phyloP scores from a whole-genome alignment of 2,329 filamentous ascomycete genomes.

The Verticillium dahliae region DNA sequence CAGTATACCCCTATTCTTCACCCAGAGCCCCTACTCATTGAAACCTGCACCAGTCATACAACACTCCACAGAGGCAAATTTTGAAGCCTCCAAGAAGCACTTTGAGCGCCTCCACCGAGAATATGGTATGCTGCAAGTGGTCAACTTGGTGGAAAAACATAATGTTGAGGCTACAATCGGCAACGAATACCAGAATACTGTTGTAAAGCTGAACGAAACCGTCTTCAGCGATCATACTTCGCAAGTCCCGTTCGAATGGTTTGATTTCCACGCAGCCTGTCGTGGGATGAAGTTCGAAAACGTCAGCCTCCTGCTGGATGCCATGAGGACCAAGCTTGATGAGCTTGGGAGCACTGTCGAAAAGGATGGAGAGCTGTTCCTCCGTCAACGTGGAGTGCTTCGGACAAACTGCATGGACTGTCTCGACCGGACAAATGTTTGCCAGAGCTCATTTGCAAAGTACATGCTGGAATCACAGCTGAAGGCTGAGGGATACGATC shows the following conservation, averaged over 20 bases:
- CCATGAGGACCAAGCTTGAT: conserved; percentile 60
- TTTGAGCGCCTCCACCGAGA: conserved; percentile 61
- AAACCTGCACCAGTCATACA: conserved; percentile 80
- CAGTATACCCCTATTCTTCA: conserved; percentile 92
- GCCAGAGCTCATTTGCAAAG: conserved; percentile 84
- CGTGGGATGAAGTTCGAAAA: conserved; percentile 98
- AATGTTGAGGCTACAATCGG: conserved; percentile 77
- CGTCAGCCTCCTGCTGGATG: conserved; percentile 71
- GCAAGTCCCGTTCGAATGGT: conserved; percentile 78
- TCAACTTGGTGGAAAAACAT: conserved; percentile 84
- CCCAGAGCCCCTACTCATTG: conserved; percentile 87
- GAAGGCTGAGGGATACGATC: conserved; percentile 66
- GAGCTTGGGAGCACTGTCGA: conserved; percentile 65
- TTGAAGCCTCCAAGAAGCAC: conserved; percentile 70
- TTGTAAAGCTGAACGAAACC: conserved; percentile 60
- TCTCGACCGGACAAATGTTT: conserved; percentile 90
- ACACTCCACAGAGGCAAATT: conserved; percentile 75
- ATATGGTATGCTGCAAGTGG: conserved; percentile 73
- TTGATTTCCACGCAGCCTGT: conserved; percentile 90
- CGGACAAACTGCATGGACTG: conserved; percentile 99
- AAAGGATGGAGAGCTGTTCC: conserved; percentile 31
- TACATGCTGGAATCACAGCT: conserved; percentile 77
- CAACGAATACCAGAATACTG: conserved; percentile 64
- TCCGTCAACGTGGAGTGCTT: conserved; percentile 66
- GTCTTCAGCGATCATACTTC: conserved; percentile 33